phyloP scores from a whole-genome alignment of 2,329 filamentous ascomycete species.

The Acrocalymma vagum region DNA sequence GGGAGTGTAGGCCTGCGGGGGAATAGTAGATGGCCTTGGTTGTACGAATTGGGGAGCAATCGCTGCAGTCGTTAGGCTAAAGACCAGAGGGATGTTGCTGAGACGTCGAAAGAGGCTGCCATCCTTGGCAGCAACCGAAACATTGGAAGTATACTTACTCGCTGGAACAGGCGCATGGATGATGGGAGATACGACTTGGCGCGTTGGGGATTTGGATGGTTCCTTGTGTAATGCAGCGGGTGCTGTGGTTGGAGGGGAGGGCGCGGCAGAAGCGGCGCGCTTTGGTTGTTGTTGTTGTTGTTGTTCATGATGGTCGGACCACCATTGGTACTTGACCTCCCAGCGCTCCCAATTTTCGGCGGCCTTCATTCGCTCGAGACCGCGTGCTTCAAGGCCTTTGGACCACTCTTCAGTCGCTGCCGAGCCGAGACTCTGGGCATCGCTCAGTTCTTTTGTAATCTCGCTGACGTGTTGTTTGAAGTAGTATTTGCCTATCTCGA shows the following conservation, averaged over 20 bases:
- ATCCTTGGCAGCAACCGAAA: slow-evolving; percentile 21
- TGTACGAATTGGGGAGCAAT: slow-evolving; percentile 35
- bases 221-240: slow-evolving; percentile 26
- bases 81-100: slow-evolving; percentile 28
- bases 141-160: slow-evolving; percentile 39
- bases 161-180: slow-evolving; percentile 44
- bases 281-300: slow-evolving; percentile 19
- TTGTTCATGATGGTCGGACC: slow-evolving; percentile 26
- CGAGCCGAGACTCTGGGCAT: slow-evolving; percentile 71
- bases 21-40: slow-evolving; percentile 41
- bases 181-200: slow-evolving; percentile 34
- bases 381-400: slow-evolving; percentile 74
- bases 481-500: slow-evolving; percentile 72
- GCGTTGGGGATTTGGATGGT: slow-evolving; percentile 33
- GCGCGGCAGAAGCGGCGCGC: slow-evolving; percentile 23
- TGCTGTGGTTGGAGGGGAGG: slow-evolving; percentile 23
- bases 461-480: slow-evolving; percentile 68
- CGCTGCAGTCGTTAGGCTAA: slow-evolving; percentile 42
- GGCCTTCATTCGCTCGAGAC: slow-evolving; percentile 68
- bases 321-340: slow-evolving; percentile 57
- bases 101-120: slow-evolving; percentile 21
- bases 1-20: slow-evolving; percentile 43
- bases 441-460: slow-evolving; percentile 69
- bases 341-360: slow-evolving; percentile 79
- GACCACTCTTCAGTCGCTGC: slow-evolving; percentile 79